Evolutionary conservation across 345 rosid genomes (phyloP), one percentile per base, ranked within the genome.

Genomic region (Euphorbia tirucalli): DNA sequence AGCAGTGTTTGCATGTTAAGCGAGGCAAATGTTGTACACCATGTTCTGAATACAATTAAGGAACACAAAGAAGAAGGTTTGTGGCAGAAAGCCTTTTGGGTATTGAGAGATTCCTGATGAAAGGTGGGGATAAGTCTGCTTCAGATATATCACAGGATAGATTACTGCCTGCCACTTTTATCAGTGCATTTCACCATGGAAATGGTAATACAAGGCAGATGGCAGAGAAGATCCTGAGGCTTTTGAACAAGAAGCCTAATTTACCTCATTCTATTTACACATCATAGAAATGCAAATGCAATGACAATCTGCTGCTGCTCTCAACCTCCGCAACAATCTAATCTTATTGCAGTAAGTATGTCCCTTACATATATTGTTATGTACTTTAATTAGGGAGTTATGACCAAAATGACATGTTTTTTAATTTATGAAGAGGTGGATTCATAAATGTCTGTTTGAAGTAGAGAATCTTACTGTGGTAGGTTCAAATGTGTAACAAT

Each of bases 81-180:
- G 55, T 5, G 85, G 89, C 89, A 90, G 81, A 91, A 92, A 65
- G 87, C 95, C 59, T 87, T 90, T 79, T 89, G 96, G 97, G 70
- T 94, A 78, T 94, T 76, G 98, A 92, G 66, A 92, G 81, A 78
- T 91, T 94, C 81, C 80, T 94, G 73, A 66, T 71, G 73, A 83
- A 79, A 83, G 96, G 93, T 4, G 90, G 90, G 41, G 79, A 79
- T 27, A 74, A 77, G 71, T 83, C 85, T 48, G 82, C 79, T 14
- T 78, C 85, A n/a, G 85, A 78, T 59, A 92, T 94, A 75, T 86
- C 95, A 28, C 87, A 82, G 76, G 98, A 94, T 67, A 89, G 85
- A 78, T 52, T 76, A 76, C 70, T 92, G 75, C 88, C 88, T 70
- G 77, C 89, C 27, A 84, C 84, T 66, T 81, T 92, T 84, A 82